Evolutionary conservation across 805 yeast species (phyloP).

Genomic region (Priceomyces castillae): DNA sequence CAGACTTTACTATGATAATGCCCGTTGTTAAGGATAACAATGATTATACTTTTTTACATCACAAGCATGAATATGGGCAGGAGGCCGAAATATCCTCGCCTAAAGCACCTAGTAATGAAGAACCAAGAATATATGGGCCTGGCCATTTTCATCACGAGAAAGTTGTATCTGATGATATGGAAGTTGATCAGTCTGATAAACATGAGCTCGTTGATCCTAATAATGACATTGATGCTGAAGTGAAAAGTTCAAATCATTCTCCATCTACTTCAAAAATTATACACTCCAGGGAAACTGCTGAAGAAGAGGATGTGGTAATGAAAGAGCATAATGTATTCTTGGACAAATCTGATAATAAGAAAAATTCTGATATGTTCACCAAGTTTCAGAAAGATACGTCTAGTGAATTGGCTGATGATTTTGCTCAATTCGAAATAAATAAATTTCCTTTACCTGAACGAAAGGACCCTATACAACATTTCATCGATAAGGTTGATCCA

Average conservation of each 20-base stretch:
- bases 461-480: conserved; percentile 26
- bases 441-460: conserved; percentile 9
- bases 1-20: conserved; percentile 24
- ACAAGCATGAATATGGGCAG: not conserved
- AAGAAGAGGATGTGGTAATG: not conserved
- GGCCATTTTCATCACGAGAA: too few species aligned
- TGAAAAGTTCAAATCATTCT: not conserved
- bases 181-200: not conserved
- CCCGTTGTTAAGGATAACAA: conserved; percentile 9
- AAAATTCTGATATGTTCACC: conserved; percentile 8
- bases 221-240: not conserved
- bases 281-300: too few species aligned
- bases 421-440: conserved; percentile 29
- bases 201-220: not conserved
- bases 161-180: not conserved
- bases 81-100: not conserved
- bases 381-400: conserved; percentile 14
- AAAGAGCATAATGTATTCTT: conserved; percentile 6
- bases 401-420: conserved; percentile 22
- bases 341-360: not conserved
- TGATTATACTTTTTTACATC: conserved; percentile 1
- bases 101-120: too few species aligned
- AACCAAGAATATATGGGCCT: too few species aligned
- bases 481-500: conserved; percentile 44
- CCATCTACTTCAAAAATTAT: too few species aligned